Percentiles rank a stretch among this genome's conserved stretches.
phyloP scores from a whole-genome alignment of 768 basidiomycete species.

The Mrakia gelida region DNA sequence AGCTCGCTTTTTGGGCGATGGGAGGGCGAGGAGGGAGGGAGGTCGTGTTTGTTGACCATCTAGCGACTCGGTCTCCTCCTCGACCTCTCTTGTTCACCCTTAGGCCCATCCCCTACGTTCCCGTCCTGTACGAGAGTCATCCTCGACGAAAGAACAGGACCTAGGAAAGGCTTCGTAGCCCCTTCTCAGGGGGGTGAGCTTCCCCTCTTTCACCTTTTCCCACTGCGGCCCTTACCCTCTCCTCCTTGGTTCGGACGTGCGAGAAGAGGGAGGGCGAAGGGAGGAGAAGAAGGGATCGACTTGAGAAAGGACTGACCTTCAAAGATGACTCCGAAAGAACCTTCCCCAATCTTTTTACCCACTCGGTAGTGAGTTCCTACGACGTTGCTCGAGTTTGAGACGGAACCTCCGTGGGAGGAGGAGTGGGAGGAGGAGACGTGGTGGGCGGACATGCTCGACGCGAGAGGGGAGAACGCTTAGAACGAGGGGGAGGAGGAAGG shows the following conservation, averaged over 20 bases:
- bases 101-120: not conserved
- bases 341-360: conserved; percentile 98
- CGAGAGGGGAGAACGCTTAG: not conserved
- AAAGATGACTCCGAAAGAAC: conserved; percentile 96
- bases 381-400: conserved; percentile 48
- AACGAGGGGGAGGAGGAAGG: not conserved
- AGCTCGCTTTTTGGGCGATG: not conserved
- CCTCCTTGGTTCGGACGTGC: not conserved
- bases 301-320: conserved; percentile 56
- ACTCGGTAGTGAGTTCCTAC: conserved; percentile 97
- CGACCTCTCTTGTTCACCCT: not conserved
- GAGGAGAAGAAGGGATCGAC: not conserved
- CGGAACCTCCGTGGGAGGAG: conserved; percentile 18
- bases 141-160: not conserved
- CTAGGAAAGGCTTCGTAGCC: too few relatives aligned
- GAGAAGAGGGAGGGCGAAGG: not conserved
- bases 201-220: too few relatives aligned
- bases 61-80: not conserved
- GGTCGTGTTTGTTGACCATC: conserved; percentile 20
- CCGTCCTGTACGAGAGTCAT: too few relatives aligned
- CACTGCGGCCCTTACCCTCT: not conserved
- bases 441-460: conserved; percentile 18
- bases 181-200: not conserved
- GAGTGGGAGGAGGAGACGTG: conserved; percentile 24
- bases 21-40: not conserved